These are phyloP conservation scores for Clonostachys rhizophaga DNA, from an alignment of 2,329 filamentous ascomycete species.

Conservation along the genomic window DNA sequence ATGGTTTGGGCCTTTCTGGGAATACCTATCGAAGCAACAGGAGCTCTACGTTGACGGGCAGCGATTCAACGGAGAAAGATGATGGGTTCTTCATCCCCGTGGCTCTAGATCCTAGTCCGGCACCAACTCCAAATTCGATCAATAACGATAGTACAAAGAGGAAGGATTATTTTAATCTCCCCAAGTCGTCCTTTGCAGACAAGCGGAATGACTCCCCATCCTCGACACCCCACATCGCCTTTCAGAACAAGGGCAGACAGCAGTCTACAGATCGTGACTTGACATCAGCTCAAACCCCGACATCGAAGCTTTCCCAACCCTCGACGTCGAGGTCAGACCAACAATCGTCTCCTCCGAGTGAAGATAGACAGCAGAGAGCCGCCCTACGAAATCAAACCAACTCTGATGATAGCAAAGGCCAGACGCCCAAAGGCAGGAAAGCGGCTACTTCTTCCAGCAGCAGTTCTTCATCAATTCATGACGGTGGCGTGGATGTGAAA, in stretches of 20 bases:
- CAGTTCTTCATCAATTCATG: neutral
- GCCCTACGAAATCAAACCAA: constrained; percentile 12
- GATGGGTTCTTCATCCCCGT: constrained; percentile 75
- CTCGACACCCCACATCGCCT: constrained; percentile 84
- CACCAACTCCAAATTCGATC: constrained; percentile 45
- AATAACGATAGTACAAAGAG: constrained; percentile 37
- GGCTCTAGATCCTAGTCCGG: constrained; percentile 66
- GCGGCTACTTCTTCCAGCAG: constrained; percentile 6
- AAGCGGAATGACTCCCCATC: constrained; percentile 43
- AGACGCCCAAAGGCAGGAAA: constrained; percentile 66
- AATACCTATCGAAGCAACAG: constrained; percentile 75
- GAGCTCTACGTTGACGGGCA: constrained; percentile 60
- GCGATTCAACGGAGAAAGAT: constrained; percentile 47
- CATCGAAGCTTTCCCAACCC: constrained; percentile 9
- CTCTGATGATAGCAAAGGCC: constrained; percentile 67
- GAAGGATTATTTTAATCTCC: constrained; percentile 54
- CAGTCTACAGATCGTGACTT: constrained; percentile 43
- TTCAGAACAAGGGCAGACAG: constrained; percentile 73
- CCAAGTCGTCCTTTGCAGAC: constrained; percentile 35
- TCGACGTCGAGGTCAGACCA: constrained; percentile 17
- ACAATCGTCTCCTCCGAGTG: constrained; percentile 1
- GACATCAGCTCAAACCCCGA: too few relatives aligned
- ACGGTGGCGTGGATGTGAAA: neutral
- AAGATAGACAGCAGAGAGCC: neutral
- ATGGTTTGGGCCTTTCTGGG: constrained; percentile 66